These are phyloP conservation scores for Pichia sp. DNA, from an alignment of 1,139 yeast species.

Conservation along the genomic window DNA sequence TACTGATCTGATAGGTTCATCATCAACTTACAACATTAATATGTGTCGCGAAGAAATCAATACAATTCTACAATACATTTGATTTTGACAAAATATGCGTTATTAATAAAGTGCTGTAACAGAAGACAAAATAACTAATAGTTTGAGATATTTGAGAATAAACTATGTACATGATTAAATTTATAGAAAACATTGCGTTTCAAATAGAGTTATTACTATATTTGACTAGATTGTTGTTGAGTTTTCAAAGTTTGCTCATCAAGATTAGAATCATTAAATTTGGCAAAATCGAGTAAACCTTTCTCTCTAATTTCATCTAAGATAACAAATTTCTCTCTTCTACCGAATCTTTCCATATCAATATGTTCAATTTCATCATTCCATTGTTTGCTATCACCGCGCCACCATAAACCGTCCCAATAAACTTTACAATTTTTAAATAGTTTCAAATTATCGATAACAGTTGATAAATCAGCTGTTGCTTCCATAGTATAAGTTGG, in stretches of 20 bases:
- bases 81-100: too few relatives aligned
- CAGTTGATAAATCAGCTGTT: slow-evolving; percentile 74
- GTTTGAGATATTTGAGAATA: neutral
- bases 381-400: slow-evolving; percentile 72
- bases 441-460: slow-evolving; percentile 54
- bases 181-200: neutral
- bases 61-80: too few relatives aligned
- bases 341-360: slow-evolving; percentile 48
- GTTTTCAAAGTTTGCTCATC: neutral
- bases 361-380: slow-evolving; percentile 49
- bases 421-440: slow-evolving; percentile 40
- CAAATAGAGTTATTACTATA: neutral
- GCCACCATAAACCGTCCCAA: slow-evolving; percentile 87
- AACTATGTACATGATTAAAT: slow-evolving; percentile 1
- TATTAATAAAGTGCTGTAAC: too few relatives aligned
- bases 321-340: slow-evolving; percentile 58
- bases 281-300: slow-evolving; percentile 26
- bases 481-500: slow-evolving; percentile 92
- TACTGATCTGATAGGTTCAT: too few relatives aligned
- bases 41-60: too few relatives aligned
- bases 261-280: neutral
- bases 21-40: too few relatives aligned
- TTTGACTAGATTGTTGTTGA: neutral
- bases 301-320: slow-evolving; percentile 47
- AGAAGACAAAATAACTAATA: neutral